phyloP scores from a whole-genome alignment of 768 basidiomycete species.

The Xerocomellus dryophilus region DNA sequence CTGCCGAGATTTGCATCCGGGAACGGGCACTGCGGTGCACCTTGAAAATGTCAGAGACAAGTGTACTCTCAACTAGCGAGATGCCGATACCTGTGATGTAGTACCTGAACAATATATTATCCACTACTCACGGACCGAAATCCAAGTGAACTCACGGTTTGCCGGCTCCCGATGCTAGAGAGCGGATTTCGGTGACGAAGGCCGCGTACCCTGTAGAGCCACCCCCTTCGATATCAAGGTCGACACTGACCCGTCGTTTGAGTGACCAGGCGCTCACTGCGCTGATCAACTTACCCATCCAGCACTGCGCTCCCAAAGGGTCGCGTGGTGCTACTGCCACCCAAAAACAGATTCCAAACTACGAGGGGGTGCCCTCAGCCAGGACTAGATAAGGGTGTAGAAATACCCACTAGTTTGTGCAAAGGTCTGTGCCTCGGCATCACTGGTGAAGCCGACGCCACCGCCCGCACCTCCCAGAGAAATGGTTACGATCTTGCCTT shows the following conservation, averaged over 20 bases:
- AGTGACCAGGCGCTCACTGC: background rate
- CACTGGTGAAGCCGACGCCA: slow-evolving; percentile 37
- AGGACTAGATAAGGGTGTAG: slow-evolving; percentile 8
- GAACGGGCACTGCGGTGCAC: slow-evolving; percentile 53
- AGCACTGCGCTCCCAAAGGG: slow-evolving; percentile 47
- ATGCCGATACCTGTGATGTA: slow-evolving; percentile 50
- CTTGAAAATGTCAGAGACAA: slow-evolving; percentile 9
- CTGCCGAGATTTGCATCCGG: slow-evolving; percentile 60
- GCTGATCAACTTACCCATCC: slow-evolving; percentile 38
- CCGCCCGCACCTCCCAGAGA: slow-evolving; percentile 45
- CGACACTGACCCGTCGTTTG: slow-evolving; percentile 40
- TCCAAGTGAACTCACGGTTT: slow-evolving; percentile 16
- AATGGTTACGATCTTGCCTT: slow-evolving; percentile 47
- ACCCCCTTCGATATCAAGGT: slow-evolving; percentile 77
- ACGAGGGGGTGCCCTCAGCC: background rate
- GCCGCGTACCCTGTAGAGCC: slow-evolving; percentile 45
- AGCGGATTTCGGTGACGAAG: slow-evolving; percentile 36
- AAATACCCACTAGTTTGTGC: slow-evolving; percentile 18
- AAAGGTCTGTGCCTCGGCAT: slow-evolving; percentile 37
- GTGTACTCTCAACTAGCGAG: background rate
- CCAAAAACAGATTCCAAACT: slow-evolving; percentile 48
- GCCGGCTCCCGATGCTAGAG: slow-evolving; percentile 23
- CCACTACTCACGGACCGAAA: background rate
- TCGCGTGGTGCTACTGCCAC: slow-evolving; percentile 41
- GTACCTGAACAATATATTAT: slow-evolving; percentile 40